phyloP scores from a whole-genome alignment of 2,329 filamentous ascomycete species.

The Paracamarosporium sp. region DNA sequence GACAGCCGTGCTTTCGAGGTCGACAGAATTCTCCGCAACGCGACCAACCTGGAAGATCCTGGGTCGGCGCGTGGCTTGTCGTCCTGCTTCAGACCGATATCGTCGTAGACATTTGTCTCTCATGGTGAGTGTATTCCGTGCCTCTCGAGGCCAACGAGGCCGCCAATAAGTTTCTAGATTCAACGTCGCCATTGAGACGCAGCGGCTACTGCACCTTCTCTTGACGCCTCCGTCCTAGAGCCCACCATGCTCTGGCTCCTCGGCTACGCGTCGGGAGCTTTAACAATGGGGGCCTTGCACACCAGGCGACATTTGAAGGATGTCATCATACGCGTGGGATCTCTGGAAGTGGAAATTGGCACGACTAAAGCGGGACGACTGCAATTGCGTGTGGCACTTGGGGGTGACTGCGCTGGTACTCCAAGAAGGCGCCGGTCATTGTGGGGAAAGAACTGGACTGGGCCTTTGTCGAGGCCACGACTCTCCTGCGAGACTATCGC shows the following conservation, averaged over 20 bases:
- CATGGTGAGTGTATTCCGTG: background rate
- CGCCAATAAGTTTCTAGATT: conserved; percentile 1
- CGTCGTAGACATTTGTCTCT: background rate
- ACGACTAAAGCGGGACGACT: background rate
- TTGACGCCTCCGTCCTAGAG: background rate
- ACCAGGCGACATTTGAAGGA: background rate
- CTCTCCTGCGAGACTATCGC: background rate
- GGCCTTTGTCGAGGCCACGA: background rate
- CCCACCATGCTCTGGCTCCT: background rate
- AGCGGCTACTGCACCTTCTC: conserved; percentile 8
- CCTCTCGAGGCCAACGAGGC: background rate
- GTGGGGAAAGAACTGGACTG: conserved; percentile 1
- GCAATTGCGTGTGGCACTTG: too few species aligned
- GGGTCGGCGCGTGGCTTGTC: background rate
- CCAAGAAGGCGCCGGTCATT: background rate
- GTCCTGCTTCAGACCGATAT: background rate
- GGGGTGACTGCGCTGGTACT: too few species aligned
- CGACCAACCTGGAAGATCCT: background rate
- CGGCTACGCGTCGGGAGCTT: background rate
- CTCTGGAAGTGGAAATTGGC: background rate
- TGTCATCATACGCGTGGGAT: background rate
- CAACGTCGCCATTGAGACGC: conserved; percentile 3
- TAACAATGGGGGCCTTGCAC: background rate
- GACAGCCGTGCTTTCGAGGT: background rate
- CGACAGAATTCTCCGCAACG: background rate